Evolutionary conservation across 768 basidiomycete genomes (phyloP).

Genomic region (Suillus plorans): DNA sequence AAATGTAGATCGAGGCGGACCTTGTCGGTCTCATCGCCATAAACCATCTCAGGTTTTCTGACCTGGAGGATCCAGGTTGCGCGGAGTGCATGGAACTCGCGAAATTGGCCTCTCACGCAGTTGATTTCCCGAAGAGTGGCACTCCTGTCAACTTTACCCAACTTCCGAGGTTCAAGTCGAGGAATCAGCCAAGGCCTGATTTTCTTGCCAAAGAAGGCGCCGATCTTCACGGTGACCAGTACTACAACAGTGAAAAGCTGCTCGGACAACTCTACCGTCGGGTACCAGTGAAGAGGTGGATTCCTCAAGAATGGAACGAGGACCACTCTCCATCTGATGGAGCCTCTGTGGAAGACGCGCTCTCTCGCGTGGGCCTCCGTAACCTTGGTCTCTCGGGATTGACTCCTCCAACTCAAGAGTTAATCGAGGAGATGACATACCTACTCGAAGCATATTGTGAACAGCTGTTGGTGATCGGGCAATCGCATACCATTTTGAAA

Average conservation of each 20-base stretch:
- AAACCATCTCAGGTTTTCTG: conserved; percentile 44
- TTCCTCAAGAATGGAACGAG: conserved; percentile 23
- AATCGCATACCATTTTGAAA: conserved; percentile 36
- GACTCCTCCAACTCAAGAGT: conserved; percentile 20
- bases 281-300: conserved; percentile 37
- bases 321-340: conserved; percentile 27
- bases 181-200: conserved; percentile 35
- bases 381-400: conserved; percentile 34
- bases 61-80: conserved; percentile 35
- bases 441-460: conserved; percentile 36
- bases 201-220: conserved; percentile 44
- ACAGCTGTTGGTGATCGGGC: conserved; percentile 35
- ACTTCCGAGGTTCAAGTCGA: conserved; percentile 30
- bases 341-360: conserved; percentile 22
- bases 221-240: conserved; percentile 20
- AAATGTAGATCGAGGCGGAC: conserved; percentile 36
- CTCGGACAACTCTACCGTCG: conserved; percentile 47
- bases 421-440: conserved; percentile 38
- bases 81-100: conserved; percentile 41
- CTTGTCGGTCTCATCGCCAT: conserved; percentile 42
- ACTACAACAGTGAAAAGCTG: conserved; percentile 42
- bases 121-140: conserved; percentile 49
- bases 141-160: conserved; percentile 36
- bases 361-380: conserved; percentile 25
- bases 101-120: conserved; percentile 45